Percentiles rank a stretch among this genome's conserved stretches.
phyloP scores from a whole-genome alignment of 768 basidiomycete genomes.

The Rhizopogon rudus region DNA sequence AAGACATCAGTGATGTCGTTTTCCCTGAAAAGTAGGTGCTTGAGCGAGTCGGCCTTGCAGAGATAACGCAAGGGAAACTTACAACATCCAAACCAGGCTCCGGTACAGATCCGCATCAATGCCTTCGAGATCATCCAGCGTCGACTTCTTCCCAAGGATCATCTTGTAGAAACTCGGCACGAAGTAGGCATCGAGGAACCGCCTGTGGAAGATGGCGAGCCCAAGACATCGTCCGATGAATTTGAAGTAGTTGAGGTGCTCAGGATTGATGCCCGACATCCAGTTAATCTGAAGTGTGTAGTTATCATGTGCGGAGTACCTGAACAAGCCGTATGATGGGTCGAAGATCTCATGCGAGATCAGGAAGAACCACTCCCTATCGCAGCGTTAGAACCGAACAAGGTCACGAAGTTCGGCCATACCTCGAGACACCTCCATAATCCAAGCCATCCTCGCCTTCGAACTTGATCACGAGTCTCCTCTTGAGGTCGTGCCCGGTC shows the following conservation, averaged over 20 bases:
- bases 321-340: constrained; percentile 76
- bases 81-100: constrained; percentile 75
- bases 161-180: constrained; percentile 80
- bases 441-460: constrained; percentile 79
- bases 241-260: constrained; percentile 77
- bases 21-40: constrained; percentile 37
- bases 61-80: constrained; percentile 22
- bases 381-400: constrained; percentile 1
- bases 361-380: constrained; percentile 83
- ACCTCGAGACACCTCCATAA: constrained; percentile 75
- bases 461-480: constrained; percentile 67
- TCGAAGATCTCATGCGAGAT: constrained; percentile 82
- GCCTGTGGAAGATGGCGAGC: constrained; percentile 71
- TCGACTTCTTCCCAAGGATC: constrained; percentile 58
- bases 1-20: constrained; percentile 74
- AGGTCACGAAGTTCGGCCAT: not conserved
- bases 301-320: constrained; percentile 77
- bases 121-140: constrained; percentile 61
- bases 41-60: not conserved
- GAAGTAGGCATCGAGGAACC: constrained; percentile 78
- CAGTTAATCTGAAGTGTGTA: constrained; percentile 81
- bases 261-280: constrained; percentile 69
- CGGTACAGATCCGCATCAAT: constrained; percentile 66
- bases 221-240: constrained; percentile 75
- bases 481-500: constrained; percentile 65